Conservation (phyloP, 192 early-diverging fungal genomes). For the Podila epigama region DNA sequence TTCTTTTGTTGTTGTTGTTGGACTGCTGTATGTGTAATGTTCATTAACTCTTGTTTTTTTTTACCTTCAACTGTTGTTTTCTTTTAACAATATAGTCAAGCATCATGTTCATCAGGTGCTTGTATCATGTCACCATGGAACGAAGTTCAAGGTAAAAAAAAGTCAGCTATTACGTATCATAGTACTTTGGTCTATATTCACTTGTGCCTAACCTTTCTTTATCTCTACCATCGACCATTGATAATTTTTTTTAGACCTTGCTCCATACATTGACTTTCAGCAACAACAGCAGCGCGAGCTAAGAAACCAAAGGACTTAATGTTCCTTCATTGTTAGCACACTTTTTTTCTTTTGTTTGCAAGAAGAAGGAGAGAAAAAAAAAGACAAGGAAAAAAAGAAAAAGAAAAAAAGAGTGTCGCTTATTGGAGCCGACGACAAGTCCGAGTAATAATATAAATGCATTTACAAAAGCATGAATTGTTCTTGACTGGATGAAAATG, state of each 20-base stretch:
- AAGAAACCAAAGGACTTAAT: slow-evolving; percentile 19
- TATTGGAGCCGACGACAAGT: too few relatives aligned
- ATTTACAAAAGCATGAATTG: too few relatives aligned
- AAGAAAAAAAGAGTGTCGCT: too few relatives aligned
- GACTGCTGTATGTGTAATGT: neutral
- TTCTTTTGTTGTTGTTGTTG: neutral
- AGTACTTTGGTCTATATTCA: neutral
- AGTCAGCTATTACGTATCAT: too few relatives aligned
- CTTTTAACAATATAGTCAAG: slow-evolving; percentile 16
- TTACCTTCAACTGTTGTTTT: neutral
- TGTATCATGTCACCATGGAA: slow-evolving; percentile 48
- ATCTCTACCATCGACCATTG: neutral
- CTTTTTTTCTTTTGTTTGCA: too few relatives aligned
- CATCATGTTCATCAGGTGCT: slow-evolving; percentile 28
- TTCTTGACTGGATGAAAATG: too few relatives aligned
- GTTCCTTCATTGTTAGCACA: too few relatives aligned
- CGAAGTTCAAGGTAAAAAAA: slow-evolving; percentile 37
- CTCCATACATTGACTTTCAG: slow-evolving; percentile 13
- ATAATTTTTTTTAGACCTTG: slow-evolving; percentile 6
- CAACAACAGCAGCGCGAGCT: slow-evolving; percentile 36
- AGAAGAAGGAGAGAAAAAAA: neutral
- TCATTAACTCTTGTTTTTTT: neutral
- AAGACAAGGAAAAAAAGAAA: neutral
- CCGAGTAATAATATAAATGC: too few relatives aligned
- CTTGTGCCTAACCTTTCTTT: neutral